These are phyloP conservation scores for Oryza australiensis DNA, from an alignment of 176 grass and related monocot species.

Conservation along the genomic window DNA sequence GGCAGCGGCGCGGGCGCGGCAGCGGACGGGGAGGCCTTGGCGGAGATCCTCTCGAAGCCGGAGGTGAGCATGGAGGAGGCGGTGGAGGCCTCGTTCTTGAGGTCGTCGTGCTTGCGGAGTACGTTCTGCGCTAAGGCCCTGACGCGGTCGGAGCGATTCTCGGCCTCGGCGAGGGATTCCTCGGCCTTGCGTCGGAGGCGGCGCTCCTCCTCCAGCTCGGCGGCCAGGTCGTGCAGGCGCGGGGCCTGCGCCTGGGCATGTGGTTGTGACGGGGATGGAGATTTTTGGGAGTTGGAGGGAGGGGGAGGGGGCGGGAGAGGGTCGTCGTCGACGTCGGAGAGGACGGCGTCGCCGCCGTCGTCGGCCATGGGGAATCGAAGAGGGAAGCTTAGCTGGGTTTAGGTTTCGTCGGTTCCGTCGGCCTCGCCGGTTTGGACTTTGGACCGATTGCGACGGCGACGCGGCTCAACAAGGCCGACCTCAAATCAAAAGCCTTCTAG, in stretches of 20 bases:
- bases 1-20: constrained; percentile 59
- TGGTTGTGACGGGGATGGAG: neutral
- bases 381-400: neutral
- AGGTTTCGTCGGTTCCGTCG: neutral
- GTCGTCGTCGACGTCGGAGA: constrained; percentile 94
- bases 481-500: too few relatives aligned
- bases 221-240: constrained; percentile 55
- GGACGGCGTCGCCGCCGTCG: constrained; percentile 47
- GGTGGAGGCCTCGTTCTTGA: constrained; percentile 63
- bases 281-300: neutral
- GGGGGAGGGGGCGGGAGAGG: constrained; percentile 25
- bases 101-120: constrained; percentile 71
- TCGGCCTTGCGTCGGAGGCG: constrained; percentile 57
- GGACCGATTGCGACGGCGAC: neutral
- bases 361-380: neutral
- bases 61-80: constrained; percentile 87
- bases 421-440: neutral
- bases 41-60: constrained; percentile 78
- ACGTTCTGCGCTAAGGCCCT: constrained; percentile 70
- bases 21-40: constrained; percentile 58
- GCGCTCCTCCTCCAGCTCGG: constrained; percentile 79
- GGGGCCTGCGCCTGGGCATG: constrained; percentile 25
- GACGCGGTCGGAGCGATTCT: constrained; percentile 56
- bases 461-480: too few relatives aligned
- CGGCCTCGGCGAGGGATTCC: constrained; percentile 36